phyloP scores from a whole-genome alignment of 106 monocot species.

The Acorus calamus region DNA sequence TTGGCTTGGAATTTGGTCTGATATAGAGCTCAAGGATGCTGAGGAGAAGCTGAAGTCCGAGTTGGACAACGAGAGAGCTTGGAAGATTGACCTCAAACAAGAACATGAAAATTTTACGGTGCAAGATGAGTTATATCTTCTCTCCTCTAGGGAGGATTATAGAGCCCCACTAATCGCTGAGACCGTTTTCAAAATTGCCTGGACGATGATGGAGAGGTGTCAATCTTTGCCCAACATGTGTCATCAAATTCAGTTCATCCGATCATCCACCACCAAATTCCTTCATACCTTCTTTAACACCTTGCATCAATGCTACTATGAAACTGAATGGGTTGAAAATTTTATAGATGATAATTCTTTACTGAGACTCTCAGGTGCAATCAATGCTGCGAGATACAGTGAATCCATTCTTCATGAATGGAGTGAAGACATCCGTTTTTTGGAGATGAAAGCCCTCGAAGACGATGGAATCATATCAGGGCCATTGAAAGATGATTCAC shows the following conservation, averaged over 20 bases:
- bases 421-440: slow-evolving; percentile 43
- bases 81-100: slow-evolving; percentile 20
- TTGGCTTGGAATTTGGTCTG: slow-evolving; percentile 66
- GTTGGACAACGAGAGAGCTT: slow-evolving; percentile 38
- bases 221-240: slow-evolving; percentile 17
- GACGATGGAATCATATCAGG: background rate
- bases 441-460: slow-evolving; percentile 28
- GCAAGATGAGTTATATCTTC: slow-evolving; percentile 24
- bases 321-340: slow-evolving; percentile 16
- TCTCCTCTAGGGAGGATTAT: slow-evolving; percentile 54
- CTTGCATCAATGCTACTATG: slow-evolving; percentile 32
- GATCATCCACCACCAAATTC: slow-evolving; percentile 39
- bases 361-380: slow-evolving; percentile 20
- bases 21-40: slow-evolving; percentile 49
- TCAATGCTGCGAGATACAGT: slow-evolving; percentile 54
- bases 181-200: slow-evolving; percentile 36
- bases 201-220: slow-evolving; percentile 54
- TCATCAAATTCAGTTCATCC: slow-evolving; percentile 32
- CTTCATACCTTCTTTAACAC: slow-evolving; percentile 37
- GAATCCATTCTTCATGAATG: slow-evolving; percentile 57
- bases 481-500: background rate
- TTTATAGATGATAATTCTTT: slow-evolving; percentile 26
- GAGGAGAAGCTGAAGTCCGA: slow-evolving; percentile 36
- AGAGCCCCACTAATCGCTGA: slow-evolving; percentile 58
- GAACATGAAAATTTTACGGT: slow-evolving; percentile 15